Conservation (phyloP, 768 basidiomycete genomes). For the Sistotremastrum suecicum region DNA sequence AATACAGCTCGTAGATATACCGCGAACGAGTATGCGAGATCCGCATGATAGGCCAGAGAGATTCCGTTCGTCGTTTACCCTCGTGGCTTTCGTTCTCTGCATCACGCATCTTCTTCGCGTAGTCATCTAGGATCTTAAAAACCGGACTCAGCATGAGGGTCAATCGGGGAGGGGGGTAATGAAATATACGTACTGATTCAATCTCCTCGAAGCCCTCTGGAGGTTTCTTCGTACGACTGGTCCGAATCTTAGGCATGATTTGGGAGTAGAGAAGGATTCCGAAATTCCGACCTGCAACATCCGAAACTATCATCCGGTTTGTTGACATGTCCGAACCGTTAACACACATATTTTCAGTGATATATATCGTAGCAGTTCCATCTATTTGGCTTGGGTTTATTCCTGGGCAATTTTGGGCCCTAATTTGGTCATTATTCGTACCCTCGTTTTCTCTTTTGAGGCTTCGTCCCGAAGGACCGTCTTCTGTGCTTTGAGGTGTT, state of each 20-base stretch:
- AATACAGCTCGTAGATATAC: conserved; percentile 97
- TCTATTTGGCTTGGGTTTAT: too few species aligned
- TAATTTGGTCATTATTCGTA: too few species aligned
- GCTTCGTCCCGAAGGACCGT: too few species aligned
- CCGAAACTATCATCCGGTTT: too few species aligned
- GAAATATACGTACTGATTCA: conserved; percentile 39
- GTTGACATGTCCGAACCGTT: too few species aligned
- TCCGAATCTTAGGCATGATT: conserved; percentile 86
- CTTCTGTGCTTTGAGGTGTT: too few species aligned
- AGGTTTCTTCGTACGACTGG: conserved; percentile 82
- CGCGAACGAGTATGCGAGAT: conserved; percentile 92
- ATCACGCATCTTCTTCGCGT: conserved; percentile 98
- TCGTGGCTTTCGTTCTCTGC: conserved; percentile 98
- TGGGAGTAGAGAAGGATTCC: neutral
- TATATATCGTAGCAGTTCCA: too few species aligned
- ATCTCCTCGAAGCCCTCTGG: conserved; percentile 96
- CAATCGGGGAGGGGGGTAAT: neutral
- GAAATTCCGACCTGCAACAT: neutral
- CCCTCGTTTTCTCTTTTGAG: too few species aligned
- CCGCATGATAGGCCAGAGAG: conserved; percentile 95
- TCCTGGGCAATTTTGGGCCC: too few species aligned
- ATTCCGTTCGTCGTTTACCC: conserved; percentile 90
- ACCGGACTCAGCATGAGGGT: conserved; percentile 4
- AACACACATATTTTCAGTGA: too few species aligned
- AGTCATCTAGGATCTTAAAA: conserved; percentile 85